Conservation (phyloP, 495 filamentous ascomycete species). For the Staphylotrichum tortipilum region DNA sequence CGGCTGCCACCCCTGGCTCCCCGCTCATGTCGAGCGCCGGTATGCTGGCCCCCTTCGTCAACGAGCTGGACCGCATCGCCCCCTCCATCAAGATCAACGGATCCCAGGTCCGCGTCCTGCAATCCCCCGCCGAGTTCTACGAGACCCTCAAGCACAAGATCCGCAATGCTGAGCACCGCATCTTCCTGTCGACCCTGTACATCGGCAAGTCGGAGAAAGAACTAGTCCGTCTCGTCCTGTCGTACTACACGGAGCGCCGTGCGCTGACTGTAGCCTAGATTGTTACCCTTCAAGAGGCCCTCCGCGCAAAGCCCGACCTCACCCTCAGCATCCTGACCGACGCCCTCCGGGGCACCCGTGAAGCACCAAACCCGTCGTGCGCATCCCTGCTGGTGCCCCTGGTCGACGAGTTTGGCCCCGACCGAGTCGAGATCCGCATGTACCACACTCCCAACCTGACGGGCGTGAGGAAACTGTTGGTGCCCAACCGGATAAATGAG, state of each 20-base stretch:
- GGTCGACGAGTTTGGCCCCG: conserved; percentile 69
- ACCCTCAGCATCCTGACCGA: conserved; percentile 91
- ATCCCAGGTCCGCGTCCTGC: conserved; percentile 70
- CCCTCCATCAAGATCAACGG: conserved; percentile 81
- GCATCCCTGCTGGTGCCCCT: conserved; percentile 82
- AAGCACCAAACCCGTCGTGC: conserved; percentile 78
- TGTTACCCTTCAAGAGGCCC: conserved; percentile 63
- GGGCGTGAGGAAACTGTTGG: conserved; percentile 68
- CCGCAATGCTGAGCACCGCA: conserved; percentile 59
- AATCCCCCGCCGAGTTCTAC: conserved; percentile 78
- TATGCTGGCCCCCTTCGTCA: conserved; percentile 58
- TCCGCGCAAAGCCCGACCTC: conserved; percentile 64
- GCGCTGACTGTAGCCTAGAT: conserved; percentile 48
- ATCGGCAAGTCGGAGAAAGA: conserved; percentile 93
- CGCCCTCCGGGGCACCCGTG: conserved; percentile 81
- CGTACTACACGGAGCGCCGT: background rate
- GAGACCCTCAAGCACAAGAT: conserved; percentile 83
- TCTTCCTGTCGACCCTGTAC: conserved; percentile 92
- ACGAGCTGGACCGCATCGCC: conserved; percentile 79
- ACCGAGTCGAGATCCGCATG: conserved; percentile 90
- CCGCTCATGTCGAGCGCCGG: conserved; percentile 21
- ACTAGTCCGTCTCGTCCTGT: conserved; percentile 42
- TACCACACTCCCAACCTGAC: conserved; percentile 96
- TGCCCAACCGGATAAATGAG: conserved; percentile 89
- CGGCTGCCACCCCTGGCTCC: conserved; percentile 16